A percentile compares a stretch with the other conserved stretches of the same genome.
Evolutionary conservation across 441 rosid genomes (phyloP).

Genomic region (Bocquillonia castaneifolia): DNA sequence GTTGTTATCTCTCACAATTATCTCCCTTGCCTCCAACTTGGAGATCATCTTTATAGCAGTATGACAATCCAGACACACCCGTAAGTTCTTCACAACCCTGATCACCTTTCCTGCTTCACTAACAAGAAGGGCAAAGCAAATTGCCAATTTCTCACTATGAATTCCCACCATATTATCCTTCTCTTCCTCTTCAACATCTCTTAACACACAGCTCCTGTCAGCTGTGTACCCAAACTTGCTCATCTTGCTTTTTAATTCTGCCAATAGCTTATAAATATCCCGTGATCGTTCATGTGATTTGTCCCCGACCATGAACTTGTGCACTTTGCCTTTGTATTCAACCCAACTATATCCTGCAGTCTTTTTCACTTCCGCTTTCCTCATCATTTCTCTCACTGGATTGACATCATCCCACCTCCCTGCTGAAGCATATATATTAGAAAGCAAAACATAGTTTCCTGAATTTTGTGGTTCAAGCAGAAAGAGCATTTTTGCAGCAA

Average conservation of each 20-base stretch:
- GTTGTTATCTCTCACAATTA: constrained; percentile 65
- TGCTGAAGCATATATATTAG: constrained; percentile 53
- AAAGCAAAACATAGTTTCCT: constrained; percentile 50
- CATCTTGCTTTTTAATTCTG: constrained; percentile 27
- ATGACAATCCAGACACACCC: constrained; percentile 68
- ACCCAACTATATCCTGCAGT: constrained; percentile 45
- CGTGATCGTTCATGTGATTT: constrained; percentile 36
- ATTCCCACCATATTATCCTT: constrained; percentile 33
- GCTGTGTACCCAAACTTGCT: constrained; percentile 29
- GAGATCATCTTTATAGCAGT: constrained; percentile 57
- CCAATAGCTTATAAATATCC: constrained; percentile 32
- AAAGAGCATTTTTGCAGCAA: constrained; percentile 55
- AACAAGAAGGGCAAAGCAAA: constrained; percentile 55
- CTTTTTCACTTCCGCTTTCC: constrained; percentile 38
- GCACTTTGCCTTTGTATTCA: constrained; percentile 43
- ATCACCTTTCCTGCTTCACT: constrained; percentile 46
- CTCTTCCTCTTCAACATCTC: constrained; percentile 34
- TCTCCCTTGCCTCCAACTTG: constrained; percentile 45
- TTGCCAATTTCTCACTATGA: constrained; percentile 69
- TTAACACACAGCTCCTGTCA: constrained; percentile 30
- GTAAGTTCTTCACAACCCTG: constrained; percentile 65
- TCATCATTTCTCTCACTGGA: constrained; percentile 40
- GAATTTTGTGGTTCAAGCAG: constrained; percentile 57
- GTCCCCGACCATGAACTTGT: constrained; percentile 60
- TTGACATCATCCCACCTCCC: constrained; percentile 54